These are phyloP conservation scores for Lathyrus oleraceus DNA, from an alignment of 306 rosid species.

Conservation along the genomic window DNA sequence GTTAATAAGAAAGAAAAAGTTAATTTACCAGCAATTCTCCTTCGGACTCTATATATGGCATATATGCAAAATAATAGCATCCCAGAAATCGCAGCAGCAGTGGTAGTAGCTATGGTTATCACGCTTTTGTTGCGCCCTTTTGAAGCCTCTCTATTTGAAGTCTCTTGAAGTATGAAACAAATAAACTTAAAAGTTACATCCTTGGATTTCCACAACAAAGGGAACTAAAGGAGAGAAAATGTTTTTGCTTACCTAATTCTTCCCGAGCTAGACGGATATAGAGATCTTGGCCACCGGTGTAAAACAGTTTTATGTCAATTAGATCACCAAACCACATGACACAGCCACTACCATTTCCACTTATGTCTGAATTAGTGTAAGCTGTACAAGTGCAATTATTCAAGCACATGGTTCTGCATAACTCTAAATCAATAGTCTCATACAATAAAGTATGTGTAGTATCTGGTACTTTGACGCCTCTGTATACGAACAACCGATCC, in stretches of 20 bases:
- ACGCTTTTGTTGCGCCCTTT: neutral
- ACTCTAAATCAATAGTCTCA: conserved; percentile 39
- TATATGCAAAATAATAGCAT: neutral
- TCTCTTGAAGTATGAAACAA: neutral
- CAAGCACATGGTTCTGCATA: conserved; percentile 57
- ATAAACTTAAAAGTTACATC: neutral
- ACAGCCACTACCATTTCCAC: conserved; percentile 64
- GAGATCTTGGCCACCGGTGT: conserved; percentile 48
- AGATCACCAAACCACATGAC: conserved; percentile 71
- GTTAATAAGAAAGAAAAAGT: neutral
- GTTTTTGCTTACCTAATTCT: neutral
- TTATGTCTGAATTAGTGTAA: conserved; percentile 56
- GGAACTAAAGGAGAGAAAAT: neutral
- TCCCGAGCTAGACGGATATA: conserved; percentile 34
- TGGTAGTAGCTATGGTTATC: conserved; percentile 2
- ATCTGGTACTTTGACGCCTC: conserved; percentile 53
- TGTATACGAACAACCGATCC: conserved; percentile 27
- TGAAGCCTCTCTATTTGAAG: neutral
- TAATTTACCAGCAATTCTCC: conserved; percentile 12
- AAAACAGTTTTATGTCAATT: conserved; percentile 42
- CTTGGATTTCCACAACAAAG: neutral
- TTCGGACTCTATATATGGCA: neutral
- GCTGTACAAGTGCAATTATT: conserved; percentile 66
- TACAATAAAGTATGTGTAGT: conserved; percentile 50
- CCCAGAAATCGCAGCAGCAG: conserved; percentile 1